A percentile compares a stretch with the other conserved stretches of the same genome.
These are phyloP conservation scores for Poronia punctata DNA, from an alignment of 495 filamentous ascomycete species.

Conservation along the genomic window DNA sequence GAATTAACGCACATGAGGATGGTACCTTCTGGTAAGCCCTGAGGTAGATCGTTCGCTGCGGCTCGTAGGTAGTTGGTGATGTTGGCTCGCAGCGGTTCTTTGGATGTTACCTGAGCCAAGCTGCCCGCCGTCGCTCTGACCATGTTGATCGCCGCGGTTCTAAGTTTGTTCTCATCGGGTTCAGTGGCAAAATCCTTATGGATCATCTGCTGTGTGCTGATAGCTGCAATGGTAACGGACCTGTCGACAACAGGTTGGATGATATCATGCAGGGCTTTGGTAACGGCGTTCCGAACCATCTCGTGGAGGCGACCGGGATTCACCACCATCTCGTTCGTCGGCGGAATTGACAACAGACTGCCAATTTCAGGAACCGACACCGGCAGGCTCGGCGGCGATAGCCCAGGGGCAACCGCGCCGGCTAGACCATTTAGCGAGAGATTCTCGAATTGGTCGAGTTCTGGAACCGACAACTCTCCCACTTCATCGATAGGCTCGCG, in stretches of 20 bases:
- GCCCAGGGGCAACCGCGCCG: conserved; percentile 58
- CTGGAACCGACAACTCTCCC: conserved; percentile 35
- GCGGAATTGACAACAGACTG: conserved; percentile 64
- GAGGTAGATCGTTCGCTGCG: conserved; percentile 60
- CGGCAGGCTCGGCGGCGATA: conserved; percentile 66
- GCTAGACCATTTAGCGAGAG: conserved; percentile 65
- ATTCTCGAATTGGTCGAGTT: conserved; percentile 69
- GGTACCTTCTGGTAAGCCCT: conserved; percentile 74
- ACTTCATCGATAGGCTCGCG: conserved; percentile 61
- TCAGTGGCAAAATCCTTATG: conserved; percentile 95
- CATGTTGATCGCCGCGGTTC: conserved; percentile 80
- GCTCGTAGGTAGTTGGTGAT: conserved; percentile 92
- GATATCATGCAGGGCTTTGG: conserved; percentile 85
- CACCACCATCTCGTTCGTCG: conserved; percentile 64
- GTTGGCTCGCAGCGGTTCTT: conserved; percentile 90
- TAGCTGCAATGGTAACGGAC: conserved; percentile 94
- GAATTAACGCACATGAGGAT: conserved; percentile 98
- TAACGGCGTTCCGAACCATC: conserved; percentile 76
- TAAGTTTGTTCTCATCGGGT: conserved; percentile 76
- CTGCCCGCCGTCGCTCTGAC: conserved; percentile 88
- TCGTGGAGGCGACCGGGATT: conserved; percentile 64
- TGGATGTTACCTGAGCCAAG: conserved; percentile 93
- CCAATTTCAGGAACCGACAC: conserved; percentile 74
- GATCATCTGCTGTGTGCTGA: conserved; percentile 87
- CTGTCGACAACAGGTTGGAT: conserved; percentile 94